Conservation (phyloP, 2,329 filamentous ascomycete species). For the Ascochyta koolunga region DNA sequence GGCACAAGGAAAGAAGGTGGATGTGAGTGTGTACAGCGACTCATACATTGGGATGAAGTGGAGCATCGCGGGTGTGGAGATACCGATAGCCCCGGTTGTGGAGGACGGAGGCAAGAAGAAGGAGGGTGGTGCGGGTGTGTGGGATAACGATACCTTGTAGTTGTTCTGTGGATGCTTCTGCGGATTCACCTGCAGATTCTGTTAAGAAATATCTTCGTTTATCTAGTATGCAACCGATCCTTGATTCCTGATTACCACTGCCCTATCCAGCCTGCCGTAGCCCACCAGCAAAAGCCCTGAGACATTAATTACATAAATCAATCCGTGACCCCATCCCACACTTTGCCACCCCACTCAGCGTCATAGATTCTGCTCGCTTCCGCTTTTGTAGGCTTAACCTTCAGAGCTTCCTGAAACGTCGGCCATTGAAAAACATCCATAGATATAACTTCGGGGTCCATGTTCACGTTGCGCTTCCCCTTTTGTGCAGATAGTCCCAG, state of each 20-base stretch:
- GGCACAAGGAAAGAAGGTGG: constrained; percentile 65
- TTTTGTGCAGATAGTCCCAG: background rate
- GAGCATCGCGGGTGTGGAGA: constrained; percentile 58
- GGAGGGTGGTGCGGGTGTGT: constrained; percentile 16
- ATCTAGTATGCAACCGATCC: too few relatives aligned
- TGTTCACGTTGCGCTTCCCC: background rate
- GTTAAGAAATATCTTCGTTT: too few relatives aligned
- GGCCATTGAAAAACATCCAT: constrained; percentile 25
- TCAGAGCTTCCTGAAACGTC: constrained; percentile 20
- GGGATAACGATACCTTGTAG: constrained; percentile 11
- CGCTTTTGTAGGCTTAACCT: background rate
- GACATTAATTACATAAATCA: constrained; percentile 13
- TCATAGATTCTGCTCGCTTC: background rate
- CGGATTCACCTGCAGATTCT: background rate
- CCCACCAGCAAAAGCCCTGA: background rate
- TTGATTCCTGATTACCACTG: background rate
- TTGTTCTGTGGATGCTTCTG: too few relatives aligned
- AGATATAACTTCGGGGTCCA: background rate
- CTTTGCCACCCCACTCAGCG: constrained; percentile 5
- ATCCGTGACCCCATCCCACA: constrained; percentile 21
- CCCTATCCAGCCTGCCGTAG: background rate
- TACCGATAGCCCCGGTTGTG: constrained; percentile 51
- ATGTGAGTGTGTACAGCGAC: constrained; percentile 83
- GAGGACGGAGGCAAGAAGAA: constrained; percentile 39
- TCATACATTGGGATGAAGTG: constrained; percentile 80